phyloP scores from a whole-genome alignment of 176 grass and related monocot species.

The Aegilops umbellulata region DNA sequence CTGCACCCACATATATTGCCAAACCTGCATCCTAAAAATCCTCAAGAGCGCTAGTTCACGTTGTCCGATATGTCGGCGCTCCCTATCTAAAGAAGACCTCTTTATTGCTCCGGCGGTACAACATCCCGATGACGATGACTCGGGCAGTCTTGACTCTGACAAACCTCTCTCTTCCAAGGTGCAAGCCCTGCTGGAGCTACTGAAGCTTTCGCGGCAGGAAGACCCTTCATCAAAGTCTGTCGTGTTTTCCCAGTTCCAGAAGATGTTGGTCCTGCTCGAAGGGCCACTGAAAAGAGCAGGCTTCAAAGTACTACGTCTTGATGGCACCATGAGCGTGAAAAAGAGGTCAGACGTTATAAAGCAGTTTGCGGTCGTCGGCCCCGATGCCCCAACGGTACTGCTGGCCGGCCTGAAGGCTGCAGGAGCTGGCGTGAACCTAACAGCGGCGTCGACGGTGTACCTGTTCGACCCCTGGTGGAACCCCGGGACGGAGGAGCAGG shows the following conservation, averaged over 20 bases:
- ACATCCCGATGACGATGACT: slow-evolving; percentile 52
- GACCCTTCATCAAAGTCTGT: slow-evolving; percentile 74
- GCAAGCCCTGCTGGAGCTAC: slow-evolving; percentile 61
- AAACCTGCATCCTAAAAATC: slow-evolving; percentile 72
- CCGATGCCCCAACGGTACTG: slow-evolving; percentile 60
- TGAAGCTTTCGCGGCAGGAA: slow-evolving; percentile 43
- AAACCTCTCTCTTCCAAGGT: slow-evolving; percentile 80
- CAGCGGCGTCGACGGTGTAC: slow-evolving; percentile 82
- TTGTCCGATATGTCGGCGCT: slow-evolving; percentile 81
- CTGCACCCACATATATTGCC: slow-evolving; percentile 90
- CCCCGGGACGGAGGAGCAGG: slow-evolving; percentile 84
- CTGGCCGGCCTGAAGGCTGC: slow-evolving; percentile 83
- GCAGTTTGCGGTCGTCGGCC: slow-evolving; percentile 38
- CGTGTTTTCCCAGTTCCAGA: slow-evolving; percentile 88
- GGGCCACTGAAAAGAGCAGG: slow-evolving; percentile 65
- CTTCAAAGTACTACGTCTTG: slow-evolving; percentile 56
- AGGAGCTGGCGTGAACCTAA: slow-evolving; percentile 76
- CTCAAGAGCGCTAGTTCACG: slow-evolving; percentile 67
- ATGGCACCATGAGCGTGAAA: slow-evolving; percentile 70
- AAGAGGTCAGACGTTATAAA: slow-evolving; percentile 70
- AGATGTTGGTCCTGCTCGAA: slow-evolving; percentile 87
- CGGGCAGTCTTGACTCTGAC: slow-evolving; percentile 10
- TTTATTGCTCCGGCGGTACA: slow-evolving; percentile 66
- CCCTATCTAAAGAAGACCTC: slow-evolving; percentile 76
- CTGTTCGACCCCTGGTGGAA: slow-evolving; percentile 97